These are phyloP conservation scores for Tulasnella sp. DNA, from an alignment of 768 basidiomycete species.

Conservation along the genomic window DNA sequence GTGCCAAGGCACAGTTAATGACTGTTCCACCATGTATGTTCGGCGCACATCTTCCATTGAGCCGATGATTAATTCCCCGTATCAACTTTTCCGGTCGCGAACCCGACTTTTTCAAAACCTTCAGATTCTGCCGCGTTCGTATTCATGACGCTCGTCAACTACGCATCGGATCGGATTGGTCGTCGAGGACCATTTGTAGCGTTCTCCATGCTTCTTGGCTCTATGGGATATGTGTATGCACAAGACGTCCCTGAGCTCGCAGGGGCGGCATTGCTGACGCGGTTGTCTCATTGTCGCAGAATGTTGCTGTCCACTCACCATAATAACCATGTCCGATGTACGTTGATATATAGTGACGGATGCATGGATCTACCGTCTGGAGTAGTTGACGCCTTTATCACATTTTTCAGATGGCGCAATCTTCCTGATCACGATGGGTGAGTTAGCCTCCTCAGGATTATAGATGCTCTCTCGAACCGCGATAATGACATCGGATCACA, in stretches of 20 bases:
- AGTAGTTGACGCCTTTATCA: too few relatives aligned
- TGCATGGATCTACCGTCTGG: too few relatives aligned
- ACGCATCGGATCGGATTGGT: not conserved
- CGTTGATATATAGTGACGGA: too few relatives aligned
- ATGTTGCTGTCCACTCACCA: constrained; percentile 6
- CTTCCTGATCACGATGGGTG: too few relatives aligned
- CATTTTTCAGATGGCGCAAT: too few relatives aligned
- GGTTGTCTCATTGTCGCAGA: constrained; percentile 18
- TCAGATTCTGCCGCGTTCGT: not conserved
- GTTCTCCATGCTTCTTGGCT: not conserved
- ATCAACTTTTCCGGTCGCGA: not conserved
- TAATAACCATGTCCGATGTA: constrained; percentile 6
- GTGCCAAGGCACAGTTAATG: constrained; percentile 8
- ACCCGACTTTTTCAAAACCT: not conserved
- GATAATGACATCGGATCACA: too few relatives aligned
- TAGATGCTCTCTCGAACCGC: too few relatives aligned
- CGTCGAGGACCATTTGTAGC: not conserved
- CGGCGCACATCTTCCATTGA: not conserved
- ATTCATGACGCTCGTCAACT: not conserved
- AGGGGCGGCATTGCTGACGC: too few relatives aligned
- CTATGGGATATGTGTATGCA: not conserved
- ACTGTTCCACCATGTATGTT: not conserved
- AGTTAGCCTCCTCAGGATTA: too few relatives aligned
- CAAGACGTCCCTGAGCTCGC: not conserved
- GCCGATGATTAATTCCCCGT: too few relatives aligned